Evolutionary conservation across 805 yeast genomes (phyloP), one percentile per base, ranked within the genome.

Genomic region (Candida coquimbonensis): DNA sequence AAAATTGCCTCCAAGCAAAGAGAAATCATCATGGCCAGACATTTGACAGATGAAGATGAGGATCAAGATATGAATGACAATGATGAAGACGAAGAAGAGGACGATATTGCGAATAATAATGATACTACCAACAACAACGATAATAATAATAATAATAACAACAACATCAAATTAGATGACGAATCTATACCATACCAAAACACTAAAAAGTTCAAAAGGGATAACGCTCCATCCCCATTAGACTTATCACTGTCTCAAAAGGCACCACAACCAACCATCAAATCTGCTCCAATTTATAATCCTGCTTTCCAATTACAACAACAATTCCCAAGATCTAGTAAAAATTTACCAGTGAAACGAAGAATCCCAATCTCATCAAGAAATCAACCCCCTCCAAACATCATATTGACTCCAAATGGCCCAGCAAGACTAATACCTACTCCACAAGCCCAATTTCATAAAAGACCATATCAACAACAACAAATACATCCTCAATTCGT

Each of bases 201-300:
- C 1, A 47, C 45, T 29, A 62, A 60, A 36, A 53, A 59, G 29
- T 46, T 63, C 27, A 61, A 58, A 36, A 56, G 67, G 40, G 48
- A 47, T 13, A 53, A 53, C 5, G 61, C 59, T 8, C 67, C 67
- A 13, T 54, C 65, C 3, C 66, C 66, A 3, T 47, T 63, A 32
- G 57, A 59, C 31, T 38, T 63, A 9, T 39, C 52, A 3, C 21
- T 46, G 1, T 51, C 52, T 1, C 42, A 53, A 1, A 25, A 45
- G 0, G 47, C 54, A 5, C 53, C 50, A 29, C 51, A 49, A 17
- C 66, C 65, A 21, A 45, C 50, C 8, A 62, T 63, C 41, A 63
- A 58, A 39, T 61, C 66, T 3, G 67, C 67, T 14, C 67, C 67
- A 14, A 58, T 62, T n/a, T 58, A 55, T 39, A 45, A 43, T 7